Evolutionary conservation across 768 basidiomycete species (phyloP).

Genomic region (Kwoniella europaea): DNA sequence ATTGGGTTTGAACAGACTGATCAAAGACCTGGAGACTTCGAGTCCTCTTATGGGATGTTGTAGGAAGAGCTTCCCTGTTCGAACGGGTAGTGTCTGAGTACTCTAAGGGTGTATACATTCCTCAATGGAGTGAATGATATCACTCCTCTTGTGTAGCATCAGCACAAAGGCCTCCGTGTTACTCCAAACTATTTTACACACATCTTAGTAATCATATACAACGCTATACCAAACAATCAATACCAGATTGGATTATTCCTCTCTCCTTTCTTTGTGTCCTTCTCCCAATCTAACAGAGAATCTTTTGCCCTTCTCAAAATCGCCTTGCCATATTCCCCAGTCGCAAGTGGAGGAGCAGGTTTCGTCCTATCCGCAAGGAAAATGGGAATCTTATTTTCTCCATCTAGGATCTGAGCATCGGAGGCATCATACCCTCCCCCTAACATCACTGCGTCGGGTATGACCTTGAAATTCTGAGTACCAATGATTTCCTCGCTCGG

Average conservation of each 20-base stretch:
- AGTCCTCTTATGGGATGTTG: too few species aligned
- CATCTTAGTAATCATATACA: neutral
- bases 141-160: too few species aligned
- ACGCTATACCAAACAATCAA: neutral
- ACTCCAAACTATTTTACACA: neutral
- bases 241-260: neutral
- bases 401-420: neutral
- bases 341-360: neutral
- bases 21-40: too few species aligned
- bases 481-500: neutral
- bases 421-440: neutral
- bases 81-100: too few species aligned
- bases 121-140: too few species aligned
- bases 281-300: neutral
- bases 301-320: slow-evolving; percentile 4
- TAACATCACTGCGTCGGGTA: slow-evolving; percentile 6
- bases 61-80: too few species aligned
- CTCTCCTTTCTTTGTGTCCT: neutral
- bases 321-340: neutral
- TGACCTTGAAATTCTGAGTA: neutral
- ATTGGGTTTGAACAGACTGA: too few species aligned
- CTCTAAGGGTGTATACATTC: too few species aligned
- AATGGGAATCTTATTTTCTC: neutral
- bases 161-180: too few species aligned
- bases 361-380: neutral